phyloP scores from a whole-genome alignment of 371 early-diverging fungal genomes.

The Thermomucor indicae-seudaticae region DNA sequence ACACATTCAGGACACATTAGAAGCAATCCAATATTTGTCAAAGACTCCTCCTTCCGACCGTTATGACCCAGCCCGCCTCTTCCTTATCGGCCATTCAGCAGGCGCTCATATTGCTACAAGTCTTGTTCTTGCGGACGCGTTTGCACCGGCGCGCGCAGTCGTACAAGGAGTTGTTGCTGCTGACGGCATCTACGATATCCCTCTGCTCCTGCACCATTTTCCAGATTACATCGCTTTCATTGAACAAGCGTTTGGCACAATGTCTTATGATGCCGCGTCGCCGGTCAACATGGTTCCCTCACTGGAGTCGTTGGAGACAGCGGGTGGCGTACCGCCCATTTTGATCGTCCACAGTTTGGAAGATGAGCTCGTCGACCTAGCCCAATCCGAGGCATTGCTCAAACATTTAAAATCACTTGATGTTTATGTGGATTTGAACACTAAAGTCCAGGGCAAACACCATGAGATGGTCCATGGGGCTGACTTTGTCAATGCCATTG shows the following conservation, averaged over 20 bases:
- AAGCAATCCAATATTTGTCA: conserved; percentile 46
- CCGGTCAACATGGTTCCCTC: no score
- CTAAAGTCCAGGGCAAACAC: conserved; percentile 50
- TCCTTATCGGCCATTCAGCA: conserved; percentile 79
- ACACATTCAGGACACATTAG: conserved; percentile 55
- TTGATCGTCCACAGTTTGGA: conserved; percentile 63
- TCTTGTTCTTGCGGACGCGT: conserved; percentile 51
- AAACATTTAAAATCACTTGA: conserved; percentile 32
- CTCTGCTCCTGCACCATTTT: conserved; percentile 51
- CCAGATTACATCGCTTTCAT: conserved; percentile 72
- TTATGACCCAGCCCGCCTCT: conserved; percentile 41
- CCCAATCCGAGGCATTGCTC: conserved; percentile 54
- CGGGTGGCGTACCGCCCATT: conserved; percentile 31
- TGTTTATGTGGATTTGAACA: conserved; percentile 30
- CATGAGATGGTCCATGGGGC: conserved; percentile 54
- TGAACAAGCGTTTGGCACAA: conserved; percentile 57
- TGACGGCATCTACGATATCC: conserved; percentile 81
- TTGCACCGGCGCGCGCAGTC: background rate
- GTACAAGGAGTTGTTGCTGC: conserved; percentile 56
- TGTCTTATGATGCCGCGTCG: conserved; percentile 36
- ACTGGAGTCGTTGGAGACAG: conserved; percentile 7
- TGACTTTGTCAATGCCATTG: conserved; percentile 33
- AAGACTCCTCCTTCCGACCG: conserved; percentile 5
- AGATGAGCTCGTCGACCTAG: conserved; percentile 63
- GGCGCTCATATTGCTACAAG: conserved; percentile 72